These are phyloP conservation scores for Gossypium schwendimanii DNA, from an alignment of 441 rosid species.

Conservation along the genomic window DNA sequence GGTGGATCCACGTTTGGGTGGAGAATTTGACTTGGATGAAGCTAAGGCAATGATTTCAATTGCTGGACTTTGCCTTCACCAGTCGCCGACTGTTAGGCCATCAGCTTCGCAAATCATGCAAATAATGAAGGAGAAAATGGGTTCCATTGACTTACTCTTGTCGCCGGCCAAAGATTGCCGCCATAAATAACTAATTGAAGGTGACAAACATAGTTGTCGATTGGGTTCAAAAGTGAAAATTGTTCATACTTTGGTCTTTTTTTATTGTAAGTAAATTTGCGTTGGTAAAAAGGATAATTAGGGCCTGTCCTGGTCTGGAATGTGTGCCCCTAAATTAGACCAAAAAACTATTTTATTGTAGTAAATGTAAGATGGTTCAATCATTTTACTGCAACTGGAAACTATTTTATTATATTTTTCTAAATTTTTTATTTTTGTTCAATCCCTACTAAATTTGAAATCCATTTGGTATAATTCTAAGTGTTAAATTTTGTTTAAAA, in stretches of 20 bases:
- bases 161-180: slow-evolving; percentile 9
- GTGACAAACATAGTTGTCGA: neutral
- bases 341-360: neutral
- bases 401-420: no score
- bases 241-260: neutral
- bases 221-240: neutral
- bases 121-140: slow-evolving; percentile 29
- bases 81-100: slow-evolving; percentile 49
- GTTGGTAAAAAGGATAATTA: neutral
- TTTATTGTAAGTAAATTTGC: neutral
- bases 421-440: no score
- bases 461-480: no score
- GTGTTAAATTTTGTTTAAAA: no score
- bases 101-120: slow-evolving; percentile 43
- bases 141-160: slow-evolving; percentile 27
- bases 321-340: neutral
- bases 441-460: no score
- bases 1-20: slow-evolving; percentile 52
- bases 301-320: neutral
- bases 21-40: slow-evolving; percentile 46
- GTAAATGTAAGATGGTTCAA: neutral
- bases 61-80: slow-evolving; percentile 46
- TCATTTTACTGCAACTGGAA: neutral
- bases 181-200: neutral
- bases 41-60: slow-evolving; percentile 42